These are phyloP conservation scores for Rubus idaeus DNA, from an alignment of 306 rosid genomes.

Conservation along the genomic window DNA sequence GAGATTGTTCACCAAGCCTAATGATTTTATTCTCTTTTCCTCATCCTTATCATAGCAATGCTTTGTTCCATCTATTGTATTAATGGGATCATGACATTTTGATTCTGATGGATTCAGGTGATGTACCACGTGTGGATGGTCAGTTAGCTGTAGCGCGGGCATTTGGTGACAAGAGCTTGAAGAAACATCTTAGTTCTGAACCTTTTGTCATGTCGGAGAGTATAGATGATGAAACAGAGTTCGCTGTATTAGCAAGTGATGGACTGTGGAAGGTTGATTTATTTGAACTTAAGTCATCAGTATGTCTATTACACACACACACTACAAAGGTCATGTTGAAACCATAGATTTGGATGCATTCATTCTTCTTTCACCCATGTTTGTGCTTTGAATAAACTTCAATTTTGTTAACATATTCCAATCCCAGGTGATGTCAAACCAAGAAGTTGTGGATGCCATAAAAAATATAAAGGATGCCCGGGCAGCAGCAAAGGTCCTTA, in stretches of 20 bases:
- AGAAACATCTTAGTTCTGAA: constrained; percentile 84
- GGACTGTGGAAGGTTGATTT: constrained; percentile 94
- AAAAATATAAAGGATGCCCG: constrained; percentile 73
- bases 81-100: constrained; percentile 13
- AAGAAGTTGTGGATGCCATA: constrained; percentile 76
- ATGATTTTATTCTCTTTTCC: background rate
- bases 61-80: constrained; percentile 7
- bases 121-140: constrained; percentile 94
- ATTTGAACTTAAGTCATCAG: background rate
- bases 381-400: background rate
- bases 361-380: background rate
- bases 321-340: background rate
- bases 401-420: constrained; percentile 8
- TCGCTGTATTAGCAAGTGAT: constrained; percentile 85
- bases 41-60: background rate
- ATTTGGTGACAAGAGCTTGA: constrained; percentile 93
- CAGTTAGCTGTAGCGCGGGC: constrained; percentile 97
- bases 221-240: constrained; percentile 63
- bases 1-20: background rate
- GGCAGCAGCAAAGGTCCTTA: constrained; percentile 74
- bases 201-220: constrained; percentile 56
- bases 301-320: background rate
- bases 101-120: constrained; percentile 51
- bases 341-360: too few relatives aligned
- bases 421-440: constrained; percentile 83